phyloP scores from a whole-genome alignment of 108 stramenopile species.

The Fragilariopsis cylindrus region DNA sequence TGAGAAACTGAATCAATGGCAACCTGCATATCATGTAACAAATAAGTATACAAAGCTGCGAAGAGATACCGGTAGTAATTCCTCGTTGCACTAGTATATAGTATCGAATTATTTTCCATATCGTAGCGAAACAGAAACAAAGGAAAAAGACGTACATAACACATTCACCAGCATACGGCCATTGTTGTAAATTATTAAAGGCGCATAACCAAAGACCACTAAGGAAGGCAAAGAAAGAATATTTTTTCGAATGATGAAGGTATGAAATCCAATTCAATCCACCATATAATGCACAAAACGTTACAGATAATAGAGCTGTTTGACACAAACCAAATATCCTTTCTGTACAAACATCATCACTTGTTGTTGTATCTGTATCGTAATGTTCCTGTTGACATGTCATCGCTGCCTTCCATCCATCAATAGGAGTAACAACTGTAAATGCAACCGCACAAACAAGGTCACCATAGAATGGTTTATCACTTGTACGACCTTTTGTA shows the following conservation, averaged over 20 bases:
- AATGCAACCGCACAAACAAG: conserved; percentile 9
- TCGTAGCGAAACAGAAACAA: too few relatives aligned
- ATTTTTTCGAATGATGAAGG: background rate
- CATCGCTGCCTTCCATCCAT: background rate
- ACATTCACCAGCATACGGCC: conserved; percentile 7
- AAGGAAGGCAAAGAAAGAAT: background rate
- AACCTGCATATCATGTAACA: too few relatives aligned
- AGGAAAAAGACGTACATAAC: background rate
- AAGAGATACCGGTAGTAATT: too few relatives aligned
- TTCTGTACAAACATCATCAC: too few relatives aligned
- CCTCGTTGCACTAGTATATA: too few relatives aligned
- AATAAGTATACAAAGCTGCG: too few relatives aligned
- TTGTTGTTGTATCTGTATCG: too few relatives aligned
- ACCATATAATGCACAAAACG: background rate
- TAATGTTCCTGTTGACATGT: background rate
- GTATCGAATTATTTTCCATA: too few relatives aligned
- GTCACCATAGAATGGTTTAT: conserved; percentile 14
- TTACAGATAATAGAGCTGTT: background rate
- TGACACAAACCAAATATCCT: too few relatives aligned
- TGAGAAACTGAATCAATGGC: too few relatives aligned
- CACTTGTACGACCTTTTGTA: background rate
- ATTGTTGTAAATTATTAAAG: background rate
- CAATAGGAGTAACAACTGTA: background rate
- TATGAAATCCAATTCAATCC: conserved; percentile 7
- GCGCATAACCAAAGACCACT: background rate